phyloP scores from a whole-genome alignment of 1,284 basidiomycete species.

The Malassezia furfur region DNA sequence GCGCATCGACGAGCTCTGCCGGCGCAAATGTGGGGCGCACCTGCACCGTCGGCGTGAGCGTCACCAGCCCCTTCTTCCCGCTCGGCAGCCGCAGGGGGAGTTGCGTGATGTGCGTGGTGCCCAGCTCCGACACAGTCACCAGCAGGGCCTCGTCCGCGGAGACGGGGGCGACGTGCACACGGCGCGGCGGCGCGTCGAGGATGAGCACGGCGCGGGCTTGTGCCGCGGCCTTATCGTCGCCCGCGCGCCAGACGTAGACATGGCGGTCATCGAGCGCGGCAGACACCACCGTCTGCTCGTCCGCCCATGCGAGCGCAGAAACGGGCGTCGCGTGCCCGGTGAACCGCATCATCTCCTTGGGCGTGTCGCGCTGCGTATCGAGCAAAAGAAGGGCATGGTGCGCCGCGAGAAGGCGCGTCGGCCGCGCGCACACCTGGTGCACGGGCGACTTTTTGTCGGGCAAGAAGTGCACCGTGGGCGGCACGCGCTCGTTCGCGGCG shows the following conservation, averaged over 20 bases:
- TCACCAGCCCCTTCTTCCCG: slow-evolving; percentile 22
- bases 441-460: slow-evolving; percentile 11
- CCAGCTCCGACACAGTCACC: slow-evolving; percentile 42
- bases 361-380: slow-evolving; percentile 12
- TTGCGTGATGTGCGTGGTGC: slow-evolving; percentile 34
- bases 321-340: slow-evolving; percentile 38
- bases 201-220: slow-evolving; percentile 39
- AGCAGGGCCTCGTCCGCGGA: slow-evolving; percentile 45
- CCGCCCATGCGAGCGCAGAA: slow-evolving; percentile 34
- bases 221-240: neutral
- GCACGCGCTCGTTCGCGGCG: slow-evolving; percentile 8
- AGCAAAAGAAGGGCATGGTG: slow-evolving; percentile 32
- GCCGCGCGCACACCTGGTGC: neutral
- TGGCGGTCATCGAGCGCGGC: slow-evolving; percentile 66
- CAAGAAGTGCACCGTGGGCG: slow-evolving; percentile 7
- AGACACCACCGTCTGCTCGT: slow-evolving; percentile 55
- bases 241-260: slow-evolving; percentile 58
- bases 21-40: neutral
- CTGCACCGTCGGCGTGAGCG: slow-evolving; percentile 19
- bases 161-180: slow-evolving; percentile 19
- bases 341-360: slow-evolving; percentile 17
- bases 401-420: slow-evolving; percentile 20
- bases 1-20: slow-evolving; percentile 25
- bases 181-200: slow-evolving; percentile 49
- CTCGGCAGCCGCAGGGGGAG: slow-evolving; percentile 25